Evolutionary conservation across 1,284 basidiomycete genomes (phyloP).

Genomic region (Cryptococcus sp.): DNA sequence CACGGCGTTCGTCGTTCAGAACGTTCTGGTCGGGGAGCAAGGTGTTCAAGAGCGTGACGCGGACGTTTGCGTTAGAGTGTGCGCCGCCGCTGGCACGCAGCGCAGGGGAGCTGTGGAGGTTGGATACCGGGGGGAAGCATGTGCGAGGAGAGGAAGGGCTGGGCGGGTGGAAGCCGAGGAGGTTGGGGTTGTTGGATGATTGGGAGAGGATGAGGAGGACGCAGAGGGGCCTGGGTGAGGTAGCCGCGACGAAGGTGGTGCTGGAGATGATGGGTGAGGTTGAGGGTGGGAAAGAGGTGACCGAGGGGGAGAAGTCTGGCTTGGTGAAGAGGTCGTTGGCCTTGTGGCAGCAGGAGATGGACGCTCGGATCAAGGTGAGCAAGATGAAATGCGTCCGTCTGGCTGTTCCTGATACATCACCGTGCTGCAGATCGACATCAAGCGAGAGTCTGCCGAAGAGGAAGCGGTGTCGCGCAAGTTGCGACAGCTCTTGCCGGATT

Average conservation of each 20-base stretch:
- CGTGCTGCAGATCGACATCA: constrained; percentile 47
- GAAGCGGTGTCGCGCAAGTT: constrained; percentile 50
- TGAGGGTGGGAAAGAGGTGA: constrained; percentile 37
- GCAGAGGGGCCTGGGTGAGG: constrained; percentile 75
- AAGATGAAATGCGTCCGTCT: not conserved
- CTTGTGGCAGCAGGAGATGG: constrained; percentile 79
- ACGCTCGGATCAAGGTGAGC: constrained; percentile 67
- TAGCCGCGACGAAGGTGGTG: constrained; percentile 79
- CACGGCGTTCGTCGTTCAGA: constrained; percentile 67
- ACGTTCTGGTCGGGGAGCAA: constrained; percentile 70
- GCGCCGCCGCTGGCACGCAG: constrained; percentile 82
- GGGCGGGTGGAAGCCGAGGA: constrained; percentile 76
- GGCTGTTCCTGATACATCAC: not conserved
- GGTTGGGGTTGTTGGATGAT: constrained; percentile 82
- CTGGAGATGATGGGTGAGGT: constrained; percentile 50
- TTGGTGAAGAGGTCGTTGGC: constrained; percentile 63
- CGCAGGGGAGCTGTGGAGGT: constrained; percentile 83
- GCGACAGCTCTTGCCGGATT: constrained; percentile 54
- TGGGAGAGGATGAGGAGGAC: constrained; percentile 66
- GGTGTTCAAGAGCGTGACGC: constrained; percentile 56
- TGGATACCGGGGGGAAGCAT: constrained; percentile 91
- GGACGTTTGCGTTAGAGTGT: constrained; percentile 74
- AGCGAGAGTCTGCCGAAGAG: constrained; percentile 52
- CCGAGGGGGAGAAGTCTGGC: constrained; percentile 61
- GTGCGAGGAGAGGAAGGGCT: constrained; percentile 86